Base-by-base conservation (phyloP, 2,329 filamentous ascomycete species). In the Fusarium chaquense region DNA sequence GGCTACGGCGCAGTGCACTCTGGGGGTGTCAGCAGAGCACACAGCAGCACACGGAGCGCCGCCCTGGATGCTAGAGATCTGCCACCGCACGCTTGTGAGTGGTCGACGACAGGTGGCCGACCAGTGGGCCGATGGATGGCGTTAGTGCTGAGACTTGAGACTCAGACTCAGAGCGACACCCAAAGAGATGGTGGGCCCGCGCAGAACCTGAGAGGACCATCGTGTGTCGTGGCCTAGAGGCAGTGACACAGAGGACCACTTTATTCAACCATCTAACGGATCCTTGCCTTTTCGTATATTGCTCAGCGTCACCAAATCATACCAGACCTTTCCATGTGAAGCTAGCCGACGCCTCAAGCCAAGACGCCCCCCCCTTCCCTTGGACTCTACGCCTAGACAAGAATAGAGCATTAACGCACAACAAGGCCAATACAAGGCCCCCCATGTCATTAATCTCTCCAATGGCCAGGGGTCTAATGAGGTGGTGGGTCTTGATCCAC, bases 281-380 rank as follows among this genome's bases (percentile, higher is more conserved):
- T 80, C 79, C 81, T 80, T 81, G 79, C 77, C 78, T 73, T 79
- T 65, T 83, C 81, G 83, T 83, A 83, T 83, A 83, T 84, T 83
- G 79, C 81, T 77, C 80, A 79, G 80, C 81, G 79, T 82, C 81
- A 82, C 81, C 78, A 78, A 78, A 64, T 51, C 63, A 68, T 24
- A n/a, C 56, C 58, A n/a, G 20, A 30, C 58, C 71, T 72, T 78
- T 77, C 77, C 77, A 72, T 78, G 77, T 64, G 30, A 43, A 64
- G 67, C 59, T 75, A 75, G 77, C 33, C 62, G 72, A 75, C 74
- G 65, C 69, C 71, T 54, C 61, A 56, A 64, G 56, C 70, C 72
- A 75, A 75, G 73, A 76, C 76, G 73, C 80, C 67, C 62, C 67
- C 33, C 67, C 55, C 33, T 62, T 60, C 33, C 26, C 38, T 41